phyloP scores from a whole-genome alignment of 148 eudicot genomes.

The Pharnaceum exiguum region DNA sequence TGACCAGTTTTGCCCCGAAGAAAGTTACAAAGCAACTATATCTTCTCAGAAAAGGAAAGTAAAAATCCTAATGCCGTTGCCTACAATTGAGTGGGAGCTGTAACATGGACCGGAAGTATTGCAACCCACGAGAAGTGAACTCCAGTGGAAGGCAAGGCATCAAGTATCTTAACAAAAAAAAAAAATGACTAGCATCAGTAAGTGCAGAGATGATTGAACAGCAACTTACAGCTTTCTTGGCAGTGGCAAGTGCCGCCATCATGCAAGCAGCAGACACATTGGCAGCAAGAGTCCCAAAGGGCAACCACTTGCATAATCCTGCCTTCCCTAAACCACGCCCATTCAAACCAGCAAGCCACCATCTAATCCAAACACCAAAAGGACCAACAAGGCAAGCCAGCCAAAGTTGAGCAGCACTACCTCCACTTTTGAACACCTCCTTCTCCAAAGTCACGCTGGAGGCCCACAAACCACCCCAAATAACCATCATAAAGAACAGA shows the following conservation, averaged over 20 bases:
- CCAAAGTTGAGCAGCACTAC: slow-evolving; percentile 64
- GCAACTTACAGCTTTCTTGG: slow-evolving; percentile 54
- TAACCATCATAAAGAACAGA: slow-evolving; percentile 25
- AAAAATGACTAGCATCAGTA: not conserved
- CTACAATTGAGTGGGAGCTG: no score
- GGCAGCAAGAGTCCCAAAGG: slow-evolving; percentile 81
- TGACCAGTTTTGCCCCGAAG: no score
- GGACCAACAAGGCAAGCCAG: slow-evolving; percentile 78
- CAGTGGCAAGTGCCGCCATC: slow-evolving; percentile 83
- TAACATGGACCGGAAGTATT: not conserved
- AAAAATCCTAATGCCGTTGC: no score
- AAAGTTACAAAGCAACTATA: no score
- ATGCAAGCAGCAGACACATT: slow-evolving; percentile 79
- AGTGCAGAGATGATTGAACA: not conserved
- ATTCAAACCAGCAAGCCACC: slow-evolving; percentile 82
- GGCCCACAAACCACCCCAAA: slow-evolving; percentile 44
- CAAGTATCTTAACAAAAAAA: not conserved
- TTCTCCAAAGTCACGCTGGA: slow-evolving; percentile 44
- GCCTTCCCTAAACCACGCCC: slow-evolving; percentile 69
- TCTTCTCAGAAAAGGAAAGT: no score
- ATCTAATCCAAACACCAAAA: slow-evolving; percentile 83
- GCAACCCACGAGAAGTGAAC: not conserved
- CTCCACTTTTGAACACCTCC: slow-evolving; percentile 45
- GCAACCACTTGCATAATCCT: slow-evolving; percentile 60
- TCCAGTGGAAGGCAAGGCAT: not conserved